Conservation (phyloP, 495 filamentous ascomycete genomes). For the Neurospora sp. region DNA sequence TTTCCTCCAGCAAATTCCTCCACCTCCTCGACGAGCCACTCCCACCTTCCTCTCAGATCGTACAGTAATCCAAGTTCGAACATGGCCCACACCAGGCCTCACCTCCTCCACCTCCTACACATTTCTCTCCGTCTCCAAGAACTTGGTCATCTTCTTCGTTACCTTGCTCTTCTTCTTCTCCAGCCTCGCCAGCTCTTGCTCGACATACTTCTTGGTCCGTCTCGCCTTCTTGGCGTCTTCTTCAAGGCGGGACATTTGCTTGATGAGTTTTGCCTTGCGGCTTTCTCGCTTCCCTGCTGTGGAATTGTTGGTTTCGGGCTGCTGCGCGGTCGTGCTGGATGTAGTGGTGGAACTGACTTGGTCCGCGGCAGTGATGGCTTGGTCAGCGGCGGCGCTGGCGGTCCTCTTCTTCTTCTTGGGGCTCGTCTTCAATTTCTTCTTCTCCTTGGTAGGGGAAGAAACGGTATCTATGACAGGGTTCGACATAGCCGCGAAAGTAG, state of each 20-base stretch:
- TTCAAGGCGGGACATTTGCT: neutral
- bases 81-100: neutral
- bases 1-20: too few relatives aligned
- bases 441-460: neutral
- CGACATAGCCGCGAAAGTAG: neutral
- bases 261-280: neutral
- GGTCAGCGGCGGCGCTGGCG: too few relatives aligned
- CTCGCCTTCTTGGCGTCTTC: neutral
- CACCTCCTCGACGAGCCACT: neutral
- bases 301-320: too few relatives aligned
- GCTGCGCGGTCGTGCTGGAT: too few relatives aligned
- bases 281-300: too few relatives aligned
- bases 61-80: neutral
- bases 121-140: neutral
- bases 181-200: neutral
- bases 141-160: neutral
- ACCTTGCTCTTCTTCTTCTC: neutral
- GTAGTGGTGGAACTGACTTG: too few relatives aligned
- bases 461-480: neutral
- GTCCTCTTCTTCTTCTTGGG: too few relatives aligned
- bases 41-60: neutral
- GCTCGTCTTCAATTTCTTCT: neutral
- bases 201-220: neutral
- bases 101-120: neutral
- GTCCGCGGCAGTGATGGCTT: too few relatives aligned